Evolutionary conservation across 352 stramenopile genomes (phyloP).

Genomic region (Pythium brachiatum): DNA sequence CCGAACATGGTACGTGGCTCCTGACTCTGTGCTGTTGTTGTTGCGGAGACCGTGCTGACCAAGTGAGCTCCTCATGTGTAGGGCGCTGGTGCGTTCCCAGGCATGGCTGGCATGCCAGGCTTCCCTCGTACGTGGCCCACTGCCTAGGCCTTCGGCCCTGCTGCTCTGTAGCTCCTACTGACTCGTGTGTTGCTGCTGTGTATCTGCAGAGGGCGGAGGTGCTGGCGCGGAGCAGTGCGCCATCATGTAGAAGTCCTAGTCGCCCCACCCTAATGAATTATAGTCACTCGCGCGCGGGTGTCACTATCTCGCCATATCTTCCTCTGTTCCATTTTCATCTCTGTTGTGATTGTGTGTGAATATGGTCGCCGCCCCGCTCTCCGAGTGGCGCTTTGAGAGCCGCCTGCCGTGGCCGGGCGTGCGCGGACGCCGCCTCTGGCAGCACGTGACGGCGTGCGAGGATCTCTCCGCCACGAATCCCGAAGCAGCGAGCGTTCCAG

Average conservation of each 20-base stretch:
- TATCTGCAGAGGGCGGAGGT: slow-evolving; percentile 38
- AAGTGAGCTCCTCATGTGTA: slow-evolving; percentile 24
- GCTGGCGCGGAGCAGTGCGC: slow-evolving; percentile 71
- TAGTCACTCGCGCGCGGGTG: slow-evolving; percentile 8
- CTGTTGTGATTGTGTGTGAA: not conserved
- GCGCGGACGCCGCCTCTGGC: slow-evolving; percentile 37
- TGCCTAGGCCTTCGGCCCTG: not conserved
- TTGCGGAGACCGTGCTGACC: not conserved
- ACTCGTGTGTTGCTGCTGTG: slow-evolving; percentile 13
- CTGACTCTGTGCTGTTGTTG: not conserved
- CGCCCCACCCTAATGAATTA: not conserved
- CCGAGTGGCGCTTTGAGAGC: slow-evolving; percentile 29
- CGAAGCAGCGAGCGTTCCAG: no score
- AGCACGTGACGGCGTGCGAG: slow-evolving; percentile 11
- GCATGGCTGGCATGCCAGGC: slow-evolving; percentile 80
- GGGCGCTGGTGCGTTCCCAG: slow-evolving; percentile 74
- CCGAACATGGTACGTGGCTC: slow-evolving; percentile 79
- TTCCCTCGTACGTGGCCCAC: slow-evolving; percentile 56
- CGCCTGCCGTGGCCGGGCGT: slow-evolving; percentile 49
- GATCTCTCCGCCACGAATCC: not conserved
- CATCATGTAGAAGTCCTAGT: slow-evolving; percentile 44
- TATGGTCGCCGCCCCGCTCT: slow-evolving; percentile 10
- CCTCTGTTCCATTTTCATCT: not conserved
- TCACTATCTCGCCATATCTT: slow-evolving; percentile 5
- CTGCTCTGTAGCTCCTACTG: not conserved